phyloP scores from a whole-genome alignment of 148 eudicot species.

The Rhododendron henanense region DNA sequence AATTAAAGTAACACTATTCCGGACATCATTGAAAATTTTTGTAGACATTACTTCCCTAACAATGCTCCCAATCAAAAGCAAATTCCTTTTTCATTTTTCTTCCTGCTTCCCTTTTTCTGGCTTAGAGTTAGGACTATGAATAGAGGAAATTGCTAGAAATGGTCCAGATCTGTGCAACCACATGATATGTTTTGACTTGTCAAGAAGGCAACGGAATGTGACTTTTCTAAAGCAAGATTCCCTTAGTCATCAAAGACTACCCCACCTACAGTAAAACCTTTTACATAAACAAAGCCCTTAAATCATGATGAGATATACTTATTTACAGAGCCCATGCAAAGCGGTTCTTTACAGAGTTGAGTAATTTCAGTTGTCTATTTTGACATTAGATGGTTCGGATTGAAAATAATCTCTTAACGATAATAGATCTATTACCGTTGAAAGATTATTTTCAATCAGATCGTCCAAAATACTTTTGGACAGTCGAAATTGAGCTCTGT shows the following conservation, averaged over 20 bases:
- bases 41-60: not conserved
- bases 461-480: no score
- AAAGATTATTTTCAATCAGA: no score
- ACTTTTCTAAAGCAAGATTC: not conserved
- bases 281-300: not conserved
- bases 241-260: not conserved
- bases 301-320: not conserved
- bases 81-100: not conserved
- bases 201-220: not conserved
- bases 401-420: no score
- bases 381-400: accelerated
- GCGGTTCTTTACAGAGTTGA: no score
- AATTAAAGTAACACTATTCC: no score
- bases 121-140: not conserved
- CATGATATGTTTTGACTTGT: not conserved
- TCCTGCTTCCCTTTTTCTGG: not conserved
- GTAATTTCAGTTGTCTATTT: no score
- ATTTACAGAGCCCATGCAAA: no score
- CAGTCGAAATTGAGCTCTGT: no score
- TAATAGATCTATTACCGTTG: no score
- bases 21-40: not conserved
- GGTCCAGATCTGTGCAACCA: not conserved
- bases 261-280: not conserved
- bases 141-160: not conserved
- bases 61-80: not conserved